A percentile compares a stretch with the other conserved stretches of the same genome.
phyloP scores from a whole-genome alignment of 2,329 filamentous ascomycete species.

The Neofusicoccum laricinum region DNA sequence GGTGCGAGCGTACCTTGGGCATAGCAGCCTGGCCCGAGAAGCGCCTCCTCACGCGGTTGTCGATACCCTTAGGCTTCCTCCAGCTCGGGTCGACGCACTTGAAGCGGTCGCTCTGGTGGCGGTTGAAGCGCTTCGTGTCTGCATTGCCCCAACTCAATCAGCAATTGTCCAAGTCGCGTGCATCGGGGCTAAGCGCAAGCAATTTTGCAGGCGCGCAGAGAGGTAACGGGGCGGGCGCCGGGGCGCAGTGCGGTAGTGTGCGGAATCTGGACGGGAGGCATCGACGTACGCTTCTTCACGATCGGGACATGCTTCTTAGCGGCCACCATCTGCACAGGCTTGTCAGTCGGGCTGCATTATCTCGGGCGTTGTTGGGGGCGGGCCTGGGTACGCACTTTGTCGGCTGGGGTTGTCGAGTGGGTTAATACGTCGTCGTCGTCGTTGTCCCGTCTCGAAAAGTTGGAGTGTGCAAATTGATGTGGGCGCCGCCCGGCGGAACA shows the following conservation, averaged over 20 bases:
- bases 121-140: conserved; percentile 93
- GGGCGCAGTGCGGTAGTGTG: background rate
- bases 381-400: conserved; percentile 33
- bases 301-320: conserved; percentile 99
- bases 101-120: conserved; percentile 97
- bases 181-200: background rate
- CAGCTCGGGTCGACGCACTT: conserved; percentile 86
- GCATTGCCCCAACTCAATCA: conserved; percentile 22
- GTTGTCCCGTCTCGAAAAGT: conserved; percentile 7
- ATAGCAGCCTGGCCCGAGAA: conserved; percentile 95
- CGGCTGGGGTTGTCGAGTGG: conserved; percentile 32
- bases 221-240: conserved; percentile 16
- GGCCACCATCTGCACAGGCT: conserved; percentile 76
- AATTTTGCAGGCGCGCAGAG: background rate
- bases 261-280: conserved; percentile 1
- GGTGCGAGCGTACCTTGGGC: conserved; percentile 77
- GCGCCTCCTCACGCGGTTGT: conserved; percentile 94
- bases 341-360: conserved; percentile 24
- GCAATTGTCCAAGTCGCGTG: background rate
- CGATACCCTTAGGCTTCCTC: conserved; percentile 99
- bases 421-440: conserved; percentile 16
- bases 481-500: conserved; percentile 5
- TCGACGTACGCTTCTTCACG: conserved; percentile 98
- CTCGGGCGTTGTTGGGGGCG: background rate
- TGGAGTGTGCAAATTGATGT: conserved; percentile 13